Percentiles rank a stretch among this genome's conserved stretches.
Evolutionary conservation across 306 rosid species (phyloP).

Genomic region (Prosopis cineraria): DNA sequence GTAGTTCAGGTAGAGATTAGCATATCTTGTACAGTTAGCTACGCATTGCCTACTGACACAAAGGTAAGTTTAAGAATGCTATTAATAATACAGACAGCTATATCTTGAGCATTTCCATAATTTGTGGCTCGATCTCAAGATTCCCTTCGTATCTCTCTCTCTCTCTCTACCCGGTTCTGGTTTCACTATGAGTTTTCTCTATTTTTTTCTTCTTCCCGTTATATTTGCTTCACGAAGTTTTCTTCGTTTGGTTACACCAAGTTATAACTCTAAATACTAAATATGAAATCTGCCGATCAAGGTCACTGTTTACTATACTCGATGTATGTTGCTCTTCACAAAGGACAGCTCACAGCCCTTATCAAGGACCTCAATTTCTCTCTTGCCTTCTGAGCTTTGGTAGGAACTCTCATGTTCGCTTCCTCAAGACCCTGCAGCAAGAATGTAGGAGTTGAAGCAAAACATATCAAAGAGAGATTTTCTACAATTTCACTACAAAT

Average conservation of each 20-base stretch:
- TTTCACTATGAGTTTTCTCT: background rate
- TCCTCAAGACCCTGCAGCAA: slow-evolving; percentile 57
- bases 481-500: background rate
- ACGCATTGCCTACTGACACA: background rate
- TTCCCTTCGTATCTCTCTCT: background rate
- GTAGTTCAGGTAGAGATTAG: background rate
- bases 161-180: background rate
- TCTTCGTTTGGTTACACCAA: background rate
- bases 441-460: background rate
- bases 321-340: slow-evolving; percentile 34
- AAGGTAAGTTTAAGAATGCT: background rate
- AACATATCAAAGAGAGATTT: background rate
- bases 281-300: background rate
- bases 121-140: background rate
- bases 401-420: slow-evolving; percentile 43
- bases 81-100: background rate
- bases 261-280: background rate
- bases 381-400: slow-evolving; percentile 52
- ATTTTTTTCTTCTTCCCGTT: background rate
- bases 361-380: slow-evolving; percentile 52
- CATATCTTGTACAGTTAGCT: background rate
- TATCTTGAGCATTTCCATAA: background rate
- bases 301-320: background rate
- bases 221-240: background rate
- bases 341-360: slow-evolving; percentile 57